These are phyloP conservation scores for Paraglomus brasilianum DNA, from an alignment of 192 early-diverging fungal genomes.

Conservation along the genomic window DNA sequence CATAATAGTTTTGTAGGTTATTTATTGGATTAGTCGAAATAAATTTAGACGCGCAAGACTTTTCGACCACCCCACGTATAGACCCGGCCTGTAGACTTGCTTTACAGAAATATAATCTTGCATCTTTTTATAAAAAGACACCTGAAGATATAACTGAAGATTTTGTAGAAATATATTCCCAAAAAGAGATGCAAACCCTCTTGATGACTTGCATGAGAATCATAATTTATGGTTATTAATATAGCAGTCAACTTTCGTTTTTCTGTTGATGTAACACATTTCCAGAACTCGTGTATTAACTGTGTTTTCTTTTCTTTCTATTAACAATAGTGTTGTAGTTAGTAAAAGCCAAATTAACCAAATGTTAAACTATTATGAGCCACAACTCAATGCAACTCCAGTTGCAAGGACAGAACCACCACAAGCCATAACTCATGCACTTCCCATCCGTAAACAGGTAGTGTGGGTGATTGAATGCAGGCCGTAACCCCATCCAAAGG, in stretches of 20 bases:
- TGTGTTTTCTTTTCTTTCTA: conserved; percentile 19
- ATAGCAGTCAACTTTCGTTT: background rate
- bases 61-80: too few species aligned
- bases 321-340: conserved; percentile 20
- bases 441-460: background rate
- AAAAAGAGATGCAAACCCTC: too few species aligned
- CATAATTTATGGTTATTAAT: background rate
- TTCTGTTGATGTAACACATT: background rate
- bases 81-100: too few species aligned
- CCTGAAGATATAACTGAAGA: too few species aligned
- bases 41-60: too few species aligned
- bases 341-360: conserved; percentile 10
- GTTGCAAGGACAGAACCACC: conserved; percentile 20
- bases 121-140: too few species aligned
- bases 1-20: too few species aligned
- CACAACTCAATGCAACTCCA: background rate
- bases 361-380: background rate
- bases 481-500: conserved; percentile 18
- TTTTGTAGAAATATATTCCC: too few species aligned
- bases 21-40: too few species aligned
- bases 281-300: conserved; percentile 1
- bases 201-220: too few species aligned
- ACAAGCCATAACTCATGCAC: conserved; percentile 12
- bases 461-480: conserved; percentile 13
- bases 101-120: too few species aligned